Conservation (phyloP, 2,329 filamentous ascomycete genomes). For the Hymenoscyphus fraxineus region DNA sequence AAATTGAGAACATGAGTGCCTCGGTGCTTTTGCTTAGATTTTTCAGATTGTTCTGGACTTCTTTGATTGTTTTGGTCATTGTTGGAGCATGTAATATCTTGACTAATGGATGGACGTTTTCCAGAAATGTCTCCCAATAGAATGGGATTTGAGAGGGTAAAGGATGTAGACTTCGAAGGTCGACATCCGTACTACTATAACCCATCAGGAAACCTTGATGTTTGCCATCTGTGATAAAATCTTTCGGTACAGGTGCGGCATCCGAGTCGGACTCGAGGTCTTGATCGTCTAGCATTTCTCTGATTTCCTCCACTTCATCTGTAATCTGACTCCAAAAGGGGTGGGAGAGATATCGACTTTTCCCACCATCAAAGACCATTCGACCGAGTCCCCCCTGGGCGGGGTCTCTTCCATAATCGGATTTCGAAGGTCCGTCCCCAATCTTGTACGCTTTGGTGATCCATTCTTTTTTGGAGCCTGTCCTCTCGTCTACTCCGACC, state of each 20-base stretch:
- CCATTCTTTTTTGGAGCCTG: constrained; percentile 27
- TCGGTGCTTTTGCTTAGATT: constrained; percentile 46
- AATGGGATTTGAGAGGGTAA: constrained; percentile 60
- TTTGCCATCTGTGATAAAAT: constrained; percentile 56
- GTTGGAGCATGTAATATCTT: constrained; percentile 70
- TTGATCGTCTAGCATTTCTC: constrained; percentile 32
- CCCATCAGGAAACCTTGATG: constrained; percentile 72
- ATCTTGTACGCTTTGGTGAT: constrained; percentile 24
- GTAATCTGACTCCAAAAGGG: constrained; percentile 72
- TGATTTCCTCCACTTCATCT: constrained; percentile 52
- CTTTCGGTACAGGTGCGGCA: constrained; percentile 34
- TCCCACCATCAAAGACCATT: constrained; percentile 65
- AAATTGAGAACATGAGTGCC: constrained; percentile 52
- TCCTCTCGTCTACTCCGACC: constrained; percentile 31
- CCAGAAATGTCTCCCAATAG: constrained; percentile 68
- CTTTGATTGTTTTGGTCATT: constrained; percentile 56
- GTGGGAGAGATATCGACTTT: constrained; percentile 70
- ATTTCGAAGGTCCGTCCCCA: constrained; percentile 28
- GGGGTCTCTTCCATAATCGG: constrained; percentile 37
- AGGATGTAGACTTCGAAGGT: constrained; percentile 63
- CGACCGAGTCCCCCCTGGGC: constrained; percentile 53
- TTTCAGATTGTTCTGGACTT: constrained; percentile 56
- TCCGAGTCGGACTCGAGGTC: constrained; percentile 29
- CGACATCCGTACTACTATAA: constrained; percentile 66
- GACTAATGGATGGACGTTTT: constrained; percentile 70